Evolutionary conservation across 75 land plant genomes (phyloP).

Genomic region (Chamaecyparis obtusa): DNA sequence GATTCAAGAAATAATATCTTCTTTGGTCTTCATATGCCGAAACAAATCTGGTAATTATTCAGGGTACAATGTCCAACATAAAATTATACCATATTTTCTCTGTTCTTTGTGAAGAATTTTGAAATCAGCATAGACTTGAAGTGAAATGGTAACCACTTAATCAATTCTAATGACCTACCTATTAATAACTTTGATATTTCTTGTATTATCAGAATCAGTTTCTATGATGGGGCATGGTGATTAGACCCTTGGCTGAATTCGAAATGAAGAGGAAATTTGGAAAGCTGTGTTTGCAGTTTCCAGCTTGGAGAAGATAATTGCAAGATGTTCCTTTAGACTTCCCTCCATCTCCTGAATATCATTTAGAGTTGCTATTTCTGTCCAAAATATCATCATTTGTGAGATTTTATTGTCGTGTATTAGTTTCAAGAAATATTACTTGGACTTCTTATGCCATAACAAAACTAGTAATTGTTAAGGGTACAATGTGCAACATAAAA

Average conservation of each 20-base stretch:
- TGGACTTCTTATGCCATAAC: neutral
- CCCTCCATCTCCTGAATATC: neutral
- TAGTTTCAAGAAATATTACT: neutral
- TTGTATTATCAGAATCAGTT: neutral
- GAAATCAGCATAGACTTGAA: neutral
- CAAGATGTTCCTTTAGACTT: neutral
- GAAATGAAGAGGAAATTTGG: neutral
- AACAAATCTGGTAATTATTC: neutral
- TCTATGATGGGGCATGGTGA: neutral
- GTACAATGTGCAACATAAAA: neutral
- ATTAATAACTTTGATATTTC: neutral
- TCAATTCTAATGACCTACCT: neutral
- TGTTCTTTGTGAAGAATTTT: neutral
- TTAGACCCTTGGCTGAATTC: neutral
- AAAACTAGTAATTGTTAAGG: neutral
- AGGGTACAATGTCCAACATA: neutral
- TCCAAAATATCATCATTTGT: no score
- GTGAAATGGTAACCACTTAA: neutral
- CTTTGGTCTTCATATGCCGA: neutral
- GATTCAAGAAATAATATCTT: neutral
- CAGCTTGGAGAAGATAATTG: neutral
- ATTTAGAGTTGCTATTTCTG: neutral
- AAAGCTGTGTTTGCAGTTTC: neutral
- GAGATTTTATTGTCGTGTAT: neutral
- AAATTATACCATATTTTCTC: neutral